These are phyloP conservation scores for Aspergillus ustus DNA, from an alignment of 2,329 filamentous ascomycete species.

Conservation along the genomic window DNA sequence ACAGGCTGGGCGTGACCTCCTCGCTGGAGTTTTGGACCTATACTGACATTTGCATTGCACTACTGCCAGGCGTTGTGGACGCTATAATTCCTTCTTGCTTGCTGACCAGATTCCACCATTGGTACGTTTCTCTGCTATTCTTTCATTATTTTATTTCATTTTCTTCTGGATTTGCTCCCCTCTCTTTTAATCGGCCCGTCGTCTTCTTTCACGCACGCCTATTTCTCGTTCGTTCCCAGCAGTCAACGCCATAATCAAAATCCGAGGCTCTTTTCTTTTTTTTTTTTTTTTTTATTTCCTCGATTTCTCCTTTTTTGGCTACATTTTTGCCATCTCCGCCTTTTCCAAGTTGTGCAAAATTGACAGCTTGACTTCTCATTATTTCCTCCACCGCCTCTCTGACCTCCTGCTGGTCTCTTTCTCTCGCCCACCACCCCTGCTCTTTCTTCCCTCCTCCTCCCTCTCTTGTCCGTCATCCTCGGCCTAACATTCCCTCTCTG, in stretches of 20 bases:
- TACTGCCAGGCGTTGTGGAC: conserved; percentile 27
- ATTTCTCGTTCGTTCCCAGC: conserved; percentile 13
- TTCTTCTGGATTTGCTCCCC: not conserved
- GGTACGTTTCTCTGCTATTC: conserved; percentile 17
- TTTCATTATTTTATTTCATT: conserved; percentile 20
- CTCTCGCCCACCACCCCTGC: conserved; percentile 17
- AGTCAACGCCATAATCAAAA: conserved; percentile 36
- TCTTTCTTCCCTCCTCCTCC: conserved; percentile 19
- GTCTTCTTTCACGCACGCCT: conserved; percentile 9
- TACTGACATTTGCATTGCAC: conserved; percentile 27
- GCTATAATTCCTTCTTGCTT: conserved; percentile 22
- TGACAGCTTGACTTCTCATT: conserved; percentile 23
- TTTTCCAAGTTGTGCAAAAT: conserved; percentile 25
- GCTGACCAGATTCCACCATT: conserved; percentile 17
- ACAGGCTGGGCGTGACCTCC: conserved; percentile 18
- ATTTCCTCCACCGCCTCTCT: conserved; percentile 23
- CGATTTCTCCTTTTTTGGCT: conserved; percentile 23
- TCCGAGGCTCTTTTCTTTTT: conserved; percentile 31
- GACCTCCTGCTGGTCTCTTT: conserved; percentile 16
- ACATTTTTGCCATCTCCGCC: conserved; percentile 23
- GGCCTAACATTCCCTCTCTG: conserved; percentile 20
- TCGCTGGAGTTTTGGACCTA: conserved; percentile 25
- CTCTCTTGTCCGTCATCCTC: conserved; percentile 8
- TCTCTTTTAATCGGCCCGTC: not conserved
- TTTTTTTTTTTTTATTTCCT: conserved; percentile 19